These are phyloP conservation scores for Thalassiosira profunda DNA, from an alignment of 108 stramenopile genomes.

Conservation along the genomic window DNA sequence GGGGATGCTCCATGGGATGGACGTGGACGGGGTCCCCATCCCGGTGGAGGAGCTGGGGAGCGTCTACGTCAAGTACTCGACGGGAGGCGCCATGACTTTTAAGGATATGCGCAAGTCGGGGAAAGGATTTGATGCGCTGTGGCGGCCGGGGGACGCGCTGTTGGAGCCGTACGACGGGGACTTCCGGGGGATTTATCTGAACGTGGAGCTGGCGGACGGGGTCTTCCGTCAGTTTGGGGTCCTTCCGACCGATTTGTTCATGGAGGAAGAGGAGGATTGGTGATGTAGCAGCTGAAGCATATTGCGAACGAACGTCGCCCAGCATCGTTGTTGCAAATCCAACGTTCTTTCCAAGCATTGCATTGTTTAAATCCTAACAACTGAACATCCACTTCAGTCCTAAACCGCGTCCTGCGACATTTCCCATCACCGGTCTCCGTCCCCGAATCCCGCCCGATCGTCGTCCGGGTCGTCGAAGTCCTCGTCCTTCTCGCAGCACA, in stretches of 20 bases:
- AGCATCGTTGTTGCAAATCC: too few species aligned
- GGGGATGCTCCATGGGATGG: conserved; percentile 88
- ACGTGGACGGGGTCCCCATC: conserved; percentile 82
- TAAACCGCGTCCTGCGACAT: too few species aligned
- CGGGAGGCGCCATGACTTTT: conserved; percentile 84
- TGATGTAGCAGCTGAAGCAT: too few species aligned
- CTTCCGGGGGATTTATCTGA: conserved; percentile 89
- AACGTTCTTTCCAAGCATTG: too few species aligned
- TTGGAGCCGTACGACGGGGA: conserved; percentile 85
- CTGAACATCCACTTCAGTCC: too few species aligned
- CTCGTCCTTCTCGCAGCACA: too few species aligned
- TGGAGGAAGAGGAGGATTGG: conserved; percentile 50
- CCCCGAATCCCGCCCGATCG: too few species aligned
- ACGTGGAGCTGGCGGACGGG: conserved; percentile 82
- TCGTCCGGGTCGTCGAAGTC: too few species aligned
- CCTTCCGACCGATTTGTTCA: conserved; percentile 54
- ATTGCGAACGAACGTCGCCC: too few species aligned
- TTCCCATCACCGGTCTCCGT: too few species aligned
- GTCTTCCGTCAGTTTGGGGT: conserved; percentile 81
- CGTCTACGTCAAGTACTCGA: conserved; percentile 90
- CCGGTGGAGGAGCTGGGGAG: conserved; percentile 57
- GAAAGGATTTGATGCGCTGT: conserved; percentile 84
- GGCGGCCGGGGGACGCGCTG: conserved; percentile 90
- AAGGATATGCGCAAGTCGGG: conserved; percentile 70
- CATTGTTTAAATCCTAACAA: too few species aligned